A percentile compares a stretch with the other conserved stretches of the same genome.
Evolutionary conservation across 768 basidiomycete species (phyloP).

Genomic region (Sporobolomyces pararoseus): DNA sequence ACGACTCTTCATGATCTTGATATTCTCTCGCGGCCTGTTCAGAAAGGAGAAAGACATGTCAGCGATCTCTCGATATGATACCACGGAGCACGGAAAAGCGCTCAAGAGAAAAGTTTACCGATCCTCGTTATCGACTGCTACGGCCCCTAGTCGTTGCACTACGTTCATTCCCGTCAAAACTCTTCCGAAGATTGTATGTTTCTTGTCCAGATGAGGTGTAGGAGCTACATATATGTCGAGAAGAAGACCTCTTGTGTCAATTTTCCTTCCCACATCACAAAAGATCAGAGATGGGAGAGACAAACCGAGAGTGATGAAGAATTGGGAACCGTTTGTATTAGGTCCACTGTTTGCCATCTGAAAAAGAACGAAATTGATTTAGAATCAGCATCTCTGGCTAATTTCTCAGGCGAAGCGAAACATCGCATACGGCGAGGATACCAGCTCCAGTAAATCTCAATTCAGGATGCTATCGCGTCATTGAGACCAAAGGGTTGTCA

Average conservation of each 20-base stretch:
- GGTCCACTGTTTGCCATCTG: constrained; percentile 53
- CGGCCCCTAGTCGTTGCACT: constrained; percentile 83
- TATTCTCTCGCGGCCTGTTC: constrained; percentile 64
- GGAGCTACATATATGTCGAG: constrained; percentile 16
- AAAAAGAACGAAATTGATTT: background rate
- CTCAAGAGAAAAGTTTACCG: constrained; percentile 58
- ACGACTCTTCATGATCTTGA: constrained; percentile 80
- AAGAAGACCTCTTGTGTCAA: no score
- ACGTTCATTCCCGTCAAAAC: constrained; percentile 88
- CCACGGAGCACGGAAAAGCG: background rate
- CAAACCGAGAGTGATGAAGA: constrained; percentile 48
- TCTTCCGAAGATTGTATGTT: constrained; percentile 63
- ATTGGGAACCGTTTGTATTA: constrained; percentile 52
- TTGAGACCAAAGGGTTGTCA: no score
- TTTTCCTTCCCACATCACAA: no score
- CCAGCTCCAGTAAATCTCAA: constrained; percentile 92
- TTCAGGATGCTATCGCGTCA: constrained; percentile 59
- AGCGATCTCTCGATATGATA: background rate
- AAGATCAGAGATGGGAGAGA: background rate
- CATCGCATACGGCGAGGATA: constrained; percentile 64
- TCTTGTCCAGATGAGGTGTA: constrained; percentile 49
- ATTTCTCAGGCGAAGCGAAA: background rate
- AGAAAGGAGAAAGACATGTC: background rate
- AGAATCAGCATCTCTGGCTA: background rate
- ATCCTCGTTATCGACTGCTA: constrained; percentile 83